Base-by-base conservation (phyloP, 73 alveolate species). In the Loxodes magnus region DNA sequence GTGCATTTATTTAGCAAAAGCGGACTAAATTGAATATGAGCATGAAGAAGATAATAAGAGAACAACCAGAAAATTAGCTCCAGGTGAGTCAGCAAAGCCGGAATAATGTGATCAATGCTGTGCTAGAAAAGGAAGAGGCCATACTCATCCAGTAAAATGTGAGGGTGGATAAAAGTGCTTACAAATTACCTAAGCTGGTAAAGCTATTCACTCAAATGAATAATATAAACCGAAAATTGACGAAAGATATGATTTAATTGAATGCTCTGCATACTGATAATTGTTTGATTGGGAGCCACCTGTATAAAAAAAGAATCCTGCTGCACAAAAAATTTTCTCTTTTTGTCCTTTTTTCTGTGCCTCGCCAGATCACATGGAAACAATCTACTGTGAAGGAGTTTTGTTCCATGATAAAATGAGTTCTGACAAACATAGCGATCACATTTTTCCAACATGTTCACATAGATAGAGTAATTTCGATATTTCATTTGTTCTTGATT, bases 201-300 rank as follows among this genome's bases (percentile, higher is more conserved):
- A 12, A 14, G 52, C 21, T 6, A 38, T 6, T 7, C 52, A 38
- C 19, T 5, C 7, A 7, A 22, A 7, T 12, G 5, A 5, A 14
- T 5, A 10, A 7, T 5, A 6, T 5, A 22, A 14, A 5, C 41
- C 10, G 10, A 31, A 31, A 7, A 28, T 22, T 38, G 19, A 5
- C 52, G 19, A 38, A 38, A 14, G 35, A 31, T 31, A 9, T n/a
- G 52, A 38, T 12, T 12, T 38, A 38, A 14, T 38, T 5, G 52
- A 38, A 38, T 38, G 52, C 21, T 38, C 52, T 28, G 5, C 52
- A 38, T 38, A 38, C 23, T 38, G 52, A 28, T 5, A 14, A 12
- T 7, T 6, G 9, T 28, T 14, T 14, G 21, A 14, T 5, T 38
- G 52, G 52, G 21, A 6, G 19, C 37, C 52, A 7, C 52, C 52